Base-by-base conservation (phyloP, 805 yeast genomes). In the Schwanniomyces yamadae region DNA sequence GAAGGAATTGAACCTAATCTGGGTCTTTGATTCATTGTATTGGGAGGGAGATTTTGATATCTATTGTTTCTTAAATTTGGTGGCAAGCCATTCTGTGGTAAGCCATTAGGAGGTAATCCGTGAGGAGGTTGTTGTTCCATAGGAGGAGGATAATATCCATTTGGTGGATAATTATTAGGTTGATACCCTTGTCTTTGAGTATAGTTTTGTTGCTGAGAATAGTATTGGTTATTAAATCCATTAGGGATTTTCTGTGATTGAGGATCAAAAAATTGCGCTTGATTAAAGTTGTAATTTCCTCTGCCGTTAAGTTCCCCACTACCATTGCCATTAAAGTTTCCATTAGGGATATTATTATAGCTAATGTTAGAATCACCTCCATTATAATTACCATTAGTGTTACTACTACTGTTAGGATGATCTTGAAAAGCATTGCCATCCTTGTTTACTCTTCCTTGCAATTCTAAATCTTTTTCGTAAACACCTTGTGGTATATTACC, bases 41-140 rank as follows among this genome's bases (percentile, higher is more conserved):
- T 31, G 12, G 41, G 34, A 6, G 20, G 20, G 11, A 18, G 20
- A 27, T 27, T 27, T 25, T 19, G 35, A n/a, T 18, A 16, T 22
- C 36, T 42, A 28, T 41, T 45, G 7, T 48, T 40, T 39, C 61
- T 49, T 29, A 53, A 49, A 24, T 51, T 50, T 9, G 59, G 47
- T 6, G 63, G 57, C 26, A 54, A 48, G 23, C 48, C 44, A 36
- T 50, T 49, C 7, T 40, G 47, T 2, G 59, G 54, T 35, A 50
- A 37, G 2, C 64, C 69, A 26, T 53, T 53, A 9, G 55, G 33
- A 12, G 64, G 62, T 29, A 57, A 48, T 6, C 64, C 65, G 24
- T 60, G 61, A 4, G 59, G 64, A 5, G 58, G 63, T 12, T 45
- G 48, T 38, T 57, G 65, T 34, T 61, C 65, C 33, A 39, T 19